Base-by-base conservation (phyloP, 2,329 filamentous ascomycete species). In the Calycina marina region DNA sequence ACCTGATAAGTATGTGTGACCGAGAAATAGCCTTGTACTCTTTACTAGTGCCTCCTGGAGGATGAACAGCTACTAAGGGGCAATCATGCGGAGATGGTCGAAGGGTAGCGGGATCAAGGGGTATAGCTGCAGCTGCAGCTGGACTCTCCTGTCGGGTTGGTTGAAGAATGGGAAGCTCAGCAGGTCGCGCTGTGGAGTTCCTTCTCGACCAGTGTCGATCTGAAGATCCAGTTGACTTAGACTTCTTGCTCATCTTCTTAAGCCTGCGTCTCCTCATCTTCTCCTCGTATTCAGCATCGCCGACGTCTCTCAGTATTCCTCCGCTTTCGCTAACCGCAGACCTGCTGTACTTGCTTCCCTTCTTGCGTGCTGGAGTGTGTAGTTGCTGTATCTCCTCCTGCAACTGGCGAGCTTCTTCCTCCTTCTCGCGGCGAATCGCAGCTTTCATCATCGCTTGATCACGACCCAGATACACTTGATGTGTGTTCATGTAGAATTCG, bases 401-500 rank as follows among this genome's bases (percentile, higher is more conserved):
- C 18, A 56, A 56, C 25, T 51, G 56, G 35, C 58, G 56, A 22
- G 8, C 20, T 8, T 22, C 20, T 38, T 56, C 54, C 24, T 63
- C 59, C 18, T 57, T 55, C 37, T 71, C 62, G 34, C 58, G 58
- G 27, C 62, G 60, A 35, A 41, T 30, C 8, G 40, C 39, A 14
- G 69, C 70, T 34, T 63, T 56, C 41, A 72, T 55, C 6, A 72
- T 72, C 11, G 69, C 70, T 46, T 74, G 64, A 53, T 85, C 79
- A 39, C 80, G 74, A 34, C 78, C 79, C 16, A 86, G 70, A 35
- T 80, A 69, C 44, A 85, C 67, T 32, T 70, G 65, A 45, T 76
- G 77, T 1, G 77, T 83, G 31, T 74, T 82, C 72, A 86, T 79
- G 55, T 81, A 79, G 52, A 81, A 85, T 35, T 74, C 68, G 49